Percentiles rank a stretch among this genome's conserved stretches.
Conservation (phyloP, 2,329 filamentous ascomycete species). For the Penicillium sp. region DNA sequence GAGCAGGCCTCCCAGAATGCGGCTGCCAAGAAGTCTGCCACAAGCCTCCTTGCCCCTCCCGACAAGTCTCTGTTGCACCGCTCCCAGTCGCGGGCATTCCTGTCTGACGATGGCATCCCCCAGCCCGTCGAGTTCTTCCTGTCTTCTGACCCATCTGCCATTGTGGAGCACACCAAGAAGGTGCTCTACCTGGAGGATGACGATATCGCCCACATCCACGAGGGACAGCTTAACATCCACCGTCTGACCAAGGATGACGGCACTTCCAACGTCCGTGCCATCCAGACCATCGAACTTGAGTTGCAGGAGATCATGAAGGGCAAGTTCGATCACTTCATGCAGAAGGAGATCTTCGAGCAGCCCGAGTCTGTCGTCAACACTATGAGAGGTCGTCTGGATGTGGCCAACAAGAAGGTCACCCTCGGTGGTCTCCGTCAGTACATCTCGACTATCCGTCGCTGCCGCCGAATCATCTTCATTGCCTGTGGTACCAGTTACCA, state of each 20-base stretch:
- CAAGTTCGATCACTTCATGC: conserved; percentile 99
- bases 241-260: conserved; percentile 95
- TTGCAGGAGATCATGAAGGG: conserved; percentile 99
- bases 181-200: conserved; percentile 99
- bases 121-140: conserved; percentile 99
- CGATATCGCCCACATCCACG: conserved; percentile 98
- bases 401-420: conserved; percentile 90
- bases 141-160: conserved; percentile 95
- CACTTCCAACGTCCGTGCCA: conserved; percentile 93
- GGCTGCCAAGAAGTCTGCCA: conserved; percentile 85
- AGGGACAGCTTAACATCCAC: conserved; percentile 98
- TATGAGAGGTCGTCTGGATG: conserved; percentile 97
- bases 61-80: conserved; percentile 98
- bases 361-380: conserved; percentile 99
- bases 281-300: conserved; percentile 98
- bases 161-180: conserved; percentile 99
- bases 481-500: conserved; percentile 98
- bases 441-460: conserved; percentile 93
- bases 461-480: conserved; percentile 97
- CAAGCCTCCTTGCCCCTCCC: conserved; percentile 75
- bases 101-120: conserved; percentile 96
- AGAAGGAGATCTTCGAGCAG: conserved; percentile 99
- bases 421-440: conserved; percentile 95
- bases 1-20: conserved; percentile 96
- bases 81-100: conserved; percentile 97